Evolutionary conservation across 495 filamentous ascomycete genomes (phyloP), one percentile per base, ranked within the genome.

Genomic region (Clohesyomyces aquaticus): DNA sequence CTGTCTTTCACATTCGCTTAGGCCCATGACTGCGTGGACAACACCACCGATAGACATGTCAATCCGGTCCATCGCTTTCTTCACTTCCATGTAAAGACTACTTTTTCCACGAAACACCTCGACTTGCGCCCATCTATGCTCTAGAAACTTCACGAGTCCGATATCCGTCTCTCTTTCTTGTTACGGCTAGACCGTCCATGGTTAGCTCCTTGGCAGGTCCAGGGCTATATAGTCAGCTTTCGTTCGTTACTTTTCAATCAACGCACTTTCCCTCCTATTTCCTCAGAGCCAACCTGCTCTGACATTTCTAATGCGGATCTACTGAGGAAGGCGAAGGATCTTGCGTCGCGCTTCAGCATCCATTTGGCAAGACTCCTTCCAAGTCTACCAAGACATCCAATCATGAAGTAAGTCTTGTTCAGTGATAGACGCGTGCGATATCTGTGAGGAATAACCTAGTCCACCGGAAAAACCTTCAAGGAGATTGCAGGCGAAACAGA

Each of bases 321-420:
- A 2, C 57, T 45, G 16, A 70, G 25, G 32, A 72, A 50, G 14
- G 53, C 47, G 19, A 70, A 25, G 26, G 65, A 28, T 35, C 38
- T 45, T 4, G 67, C 67, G 10, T 68, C 70, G n/a, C 45, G 29
- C 14, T 38, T 3, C 8, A 59, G 26, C 51, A 72, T 56, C 48
- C 45, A 61, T 8, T 26, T 19, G 4, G 55, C 54, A 4, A 68
- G 11, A 0, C 69, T 55, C 0, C 71, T 68, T 0, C 78, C 78
- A 0, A 82, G 51, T 18, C 79, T 79, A 26, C 78, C 78, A 2
- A 79, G 63, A 45, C 79, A 79, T 14, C 79, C 79, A 6, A 76
- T 69, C 16, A 83, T 58, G 3, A 82, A 28, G 62, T 83, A 82
- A 0, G 77, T 59, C 9, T 46, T 28, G 18, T 68, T 41, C 23